Evolutionary conservation across 768 basidiomycete genomes (phyloP).

Genomic region (Tephrocybe rancida): DNA sequence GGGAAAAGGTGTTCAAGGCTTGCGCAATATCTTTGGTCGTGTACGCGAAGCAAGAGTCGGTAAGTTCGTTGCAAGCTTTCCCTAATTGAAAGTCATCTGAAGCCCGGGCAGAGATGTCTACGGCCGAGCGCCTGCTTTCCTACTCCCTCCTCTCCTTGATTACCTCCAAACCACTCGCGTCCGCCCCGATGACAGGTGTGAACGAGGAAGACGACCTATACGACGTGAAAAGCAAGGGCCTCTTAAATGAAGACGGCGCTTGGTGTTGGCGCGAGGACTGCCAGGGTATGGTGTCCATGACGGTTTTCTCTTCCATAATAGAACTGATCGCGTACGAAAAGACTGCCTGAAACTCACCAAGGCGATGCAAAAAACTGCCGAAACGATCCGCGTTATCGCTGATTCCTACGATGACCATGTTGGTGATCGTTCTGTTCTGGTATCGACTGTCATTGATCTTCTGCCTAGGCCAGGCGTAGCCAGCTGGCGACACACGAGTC

Average conservation of each 20-base stretch:
- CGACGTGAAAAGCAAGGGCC: constrained; percentile 46
- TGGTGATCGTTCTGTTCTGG: constrained; percentile 22
- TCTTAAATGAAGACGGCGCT: constrained; percentile 72
- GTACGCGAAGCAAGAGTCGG: constrained; percentile 72
- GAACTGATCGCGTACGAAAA: constrained; percentile 21
- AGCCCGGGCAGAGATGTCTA: constrained; percentile 67
- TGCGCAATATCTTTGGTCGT: constrained; percentile 63
- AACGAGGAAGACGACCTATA: constrained; percentile 51
- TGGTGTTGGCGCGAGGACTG: constrained; percentile 90
- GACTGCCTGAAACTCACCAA: constrained; percentile 82
- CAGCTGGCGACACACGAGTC: constrained; percentile 77
- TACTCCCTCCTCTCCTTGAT: constrained; percentile 76
- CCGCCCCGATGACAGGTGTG: constrained; percentile 47
- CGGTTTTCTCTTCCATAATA: background rate
- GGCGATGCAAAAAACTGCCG: constrained; percentile 74
- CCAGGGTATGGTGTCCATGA: constrained; percentile 43
- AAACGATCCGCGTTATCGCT: constrained; percentile 72
- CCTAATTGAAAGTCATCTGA: background rate
- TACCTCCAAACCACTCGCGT: constrained; percentile 63
- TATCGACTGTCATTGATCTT: background rate
- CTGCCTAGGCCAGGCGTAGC: constrained; percentile 66
- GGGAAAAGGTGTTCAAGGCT: constrained; percentile 66
- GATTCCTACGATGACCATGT: constrained; percentile 83
- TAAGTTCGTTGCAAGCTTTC: constrained; percentile 26
- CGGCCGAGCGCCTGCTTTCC: constrained; percentile 72